These are phyloP conservation scores for Hypoxylon fuscum DNA, from an alignment of 495 filamentous ascomycete species.

Conservation along the genomic window DNA sequence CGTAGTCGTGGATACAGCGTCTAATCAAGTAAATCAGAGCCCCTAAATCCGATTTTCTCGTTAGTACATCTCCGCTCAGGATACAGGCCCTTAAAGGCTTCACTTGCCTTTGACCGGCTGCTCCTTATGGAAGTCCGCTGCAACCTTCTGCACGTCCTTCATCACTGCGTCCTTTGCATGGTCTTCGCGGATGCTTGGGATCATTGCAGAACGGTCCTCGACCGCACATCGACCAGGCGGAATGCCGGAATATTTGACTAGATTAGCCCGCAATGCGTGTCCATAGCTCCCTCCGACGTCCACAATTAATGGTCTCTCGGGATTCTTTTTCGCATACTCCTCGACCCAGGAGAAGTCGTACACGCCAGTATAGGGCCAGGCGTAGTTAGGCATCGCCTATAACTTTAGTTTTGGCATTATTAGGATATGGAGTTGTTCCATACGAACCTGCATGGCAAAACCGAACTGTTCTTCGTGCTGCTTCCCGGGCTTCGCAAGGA, in stretches of 20 bases:
- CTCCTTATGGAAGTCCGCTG: constrained; percentile 44
- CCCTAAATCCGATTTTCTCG: constrained; percentile 14
- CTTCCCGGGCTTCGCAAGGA: constrained; percentile 31
- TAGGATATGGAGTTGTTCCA: too few relatives aligned
- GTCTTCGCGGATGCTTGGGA: constrained; percentile 13
- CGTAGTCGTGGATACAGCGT: constrained; percentile 49
- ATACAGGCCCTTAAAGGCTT: not conserved
- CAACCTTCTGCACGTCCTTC: constrained; percentile 36
- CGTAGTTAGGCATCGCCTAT: constrained; percentile 40
- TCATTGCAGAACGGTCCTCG: constrained; percentile 46
- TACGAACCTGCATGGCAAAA: constrained; percentile 41
- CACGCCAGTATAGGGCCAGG: constrained; percentile 43
- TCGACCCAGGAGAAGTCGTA: constrained; percentile 45
- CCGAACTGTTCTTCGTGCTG: constrained; percentile 27
- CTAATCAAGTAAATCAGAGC: constrained; percentile 49
- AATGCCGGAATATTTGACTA: constrained; percentile 33
- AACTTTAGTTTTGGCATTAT: too few relatives aligned
- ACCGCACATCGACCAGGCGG: constrained; percentile 40
- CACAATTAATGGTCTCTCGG: constrained; percentile 37
- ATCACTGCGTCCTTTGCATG: constrained; percentile 31
- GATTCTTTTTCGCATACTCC: constrained; percentile 6
- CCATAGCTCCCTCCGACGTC: constrained; percentile 52
- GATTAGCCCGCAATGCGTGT: constrained; percentile 40
- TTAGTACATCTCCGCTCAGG: not conserved
- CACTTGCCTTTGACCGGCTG: constrained; percentile 42